Percentiles rank a stretch among this genome's conserved stretches.
phyloP scores from a whole-genome alignment of 371 early-diverging fungal species.

The Lichtheimia ramosa region DNA sequence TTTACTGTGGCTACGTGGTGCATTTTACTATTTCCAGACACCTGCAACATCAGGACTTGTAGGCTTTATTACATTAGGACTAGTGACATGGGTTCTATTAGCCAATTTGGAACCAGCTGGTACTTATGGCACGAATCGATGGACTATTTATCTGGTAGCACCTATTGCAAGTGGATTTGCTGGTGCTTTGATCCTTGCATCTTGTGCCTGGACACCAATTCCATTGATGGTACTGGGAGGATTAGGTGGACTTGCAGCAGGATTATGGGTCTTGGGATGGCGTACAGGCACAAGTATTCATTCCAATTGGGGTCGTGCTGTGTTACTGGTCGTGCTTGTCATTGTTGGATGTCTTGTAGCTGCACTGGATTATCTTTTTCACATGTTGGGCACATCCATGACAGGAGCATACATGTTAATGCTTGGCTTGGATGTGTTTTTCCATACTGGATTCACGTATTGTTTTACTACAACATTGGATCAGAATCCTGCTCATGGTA shows the following conservation, averaged over 20 bases:
- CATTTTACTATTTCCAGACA: constrained; percentile 45
- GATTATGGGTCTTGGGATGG: constrained; percentile 64
- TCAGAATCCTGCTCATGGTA: constrained; percentile 30
- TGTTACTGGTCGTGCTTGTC: constrained; percentile 61
- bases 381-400: constrained; percentile 64
- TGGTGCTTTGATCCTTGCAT: constrained; percentile 57
- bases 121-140: constrained; percentile 29
- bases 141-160: constrained; percentile 53
- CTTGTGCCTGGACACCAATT: constrained; percentile 27
- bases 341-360: constrained; percentile 55
- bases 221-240: constrained; percentile 53
- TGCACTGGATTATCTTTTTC: constrained; percentile 53
- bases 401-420: constrained; percentile 72
- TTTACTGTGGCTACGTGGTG: constrained; percentile 64
- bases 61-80: constrained; percentile 29
- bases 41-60: constrained; percentile 36
- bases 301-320: constrained; percentile 55
- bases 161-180: constrained; percentile 55
- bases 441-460: constrained; percentile 68
- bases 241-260: constrained; percentile 64
- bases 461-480: constrained; percentile 31
- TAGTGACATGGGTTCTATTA: constrained; percentile 55
- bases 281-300: constrained; percentile 55
- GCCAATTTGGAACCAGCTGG: constrained; percentile 50
- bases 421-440: constrained; percentile 76